Conservation (phyloP, 306 rosid genomes). For the Begonia peltatifolia region DNA sequence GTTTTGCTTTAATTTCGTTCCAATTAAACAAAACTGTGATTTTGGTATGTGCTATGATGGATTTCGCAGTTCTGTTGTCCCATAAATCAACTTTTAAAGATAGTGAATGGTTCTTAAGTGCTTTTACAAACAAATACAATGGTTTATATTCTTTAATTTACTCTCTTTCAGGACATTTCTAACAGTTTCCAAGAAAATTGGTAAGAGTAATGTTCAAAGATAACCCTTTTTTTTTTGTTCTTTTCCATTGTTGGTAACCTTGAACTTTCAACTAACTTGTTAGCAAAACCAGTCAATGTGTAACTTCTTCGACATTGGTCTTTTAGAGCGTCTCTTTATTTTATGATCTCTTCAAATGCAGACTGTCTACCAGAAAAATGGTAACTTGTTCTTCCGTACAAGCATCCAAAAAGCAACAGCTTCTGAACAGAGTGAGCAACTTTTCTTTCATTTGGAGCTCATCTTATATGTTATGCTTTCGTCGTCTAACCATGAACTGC, state of each 20-base stretch:
- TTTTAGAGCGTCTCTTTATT: background rate
- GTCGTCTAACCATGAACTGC: slow-evolving; percentile 2
- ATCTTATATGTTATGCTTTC: background rate
- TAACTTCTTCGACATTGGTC: too few species aligned
- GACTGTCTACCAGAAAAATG: slow-evolving; percentile 60
- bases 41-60: too few species aligned
- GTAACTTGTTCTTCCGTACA: slow-evolving; percentile 54
- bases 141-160: background rate
- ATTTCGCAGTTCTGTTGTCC: too few species aligned
- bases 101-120: too few species aligned
- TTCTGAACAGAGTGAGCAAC: slow-evolving; percentile 45
- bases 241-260: too few species aligned
- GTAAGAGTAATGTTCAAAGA: background rate
- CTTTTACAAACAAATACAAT: too few species aligned
- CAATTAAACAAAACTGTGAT: too few species aligned
- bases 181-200: too few species aligned
- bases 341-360: slow-evolving; percentile 8
- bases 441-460: background rate
- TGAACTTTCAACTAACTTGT: too few species aligned
- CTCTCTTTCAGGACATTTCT: background rate
- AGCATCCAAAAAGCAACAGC: slow-evolving; percentile 40
- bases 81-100: too few species aligned
- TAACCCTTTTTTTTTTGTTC: background rate
- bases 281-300: too few species aligned
- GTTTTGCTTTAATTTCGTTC: too few species aligned